Evolutionary conservation across 2,329 filamentous ascomycete species (phyloP).

Genomic region (Fusarium palustre): DNA sequence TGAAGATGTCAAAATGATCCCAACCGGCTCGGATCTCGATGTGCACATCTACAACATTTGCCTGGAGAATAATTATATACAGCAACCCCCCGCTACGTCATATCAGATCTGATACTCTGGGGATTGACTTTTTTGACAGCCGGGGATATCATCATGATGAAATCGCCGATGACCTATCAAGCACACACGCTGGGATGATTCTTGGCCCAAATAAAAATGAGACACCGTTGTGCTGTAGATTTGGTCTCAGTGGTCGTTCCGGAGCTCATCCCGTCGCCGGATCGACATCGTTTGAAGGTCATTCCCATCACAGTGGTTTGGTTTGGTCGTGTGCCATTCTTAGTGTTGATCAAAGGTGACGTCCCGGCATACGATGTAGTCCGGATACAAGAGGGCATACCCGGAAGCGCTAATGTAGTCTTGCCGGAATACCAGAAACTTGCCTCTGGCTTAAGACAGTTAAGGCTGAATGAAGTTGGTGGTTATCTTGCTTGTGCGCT

Average conservation of each 20-base stretch:
- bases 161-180: conserved; percentile 13
- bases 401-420: conserved; percentile 36
- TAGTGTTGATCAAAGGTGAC: conserved; percentile 14
- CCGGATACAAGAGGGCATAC: neutral
- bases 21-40: conserved; percentile 28
- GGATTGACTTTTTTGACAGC: conserved; percentile 1
- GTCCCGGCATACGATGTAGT: conserved; percentile 14
- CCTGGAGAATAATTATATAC: neutral
- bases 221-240: neutral
- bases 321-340: conserved; percentile 1
- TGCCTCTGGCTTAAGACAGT: conserved; percentile 16
- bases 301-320: conserved; percentile 11
- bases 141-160: conserved; percentile 26
- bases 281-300: conserved; percentile 27
- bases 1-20: conserved; percentile 14
- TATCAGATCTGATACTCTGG: conserved; percentile 22
- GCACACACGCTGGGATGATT: neutral
- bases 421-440: conserved; percentile 9
- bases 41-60: neutral
- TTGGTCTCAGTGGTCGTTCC: neutral
- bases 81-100: conserved; percentile 29
- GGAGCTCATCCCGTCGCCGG: conserved; percentile 1
- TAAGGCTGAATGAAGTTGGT: conserved; percentile 1
- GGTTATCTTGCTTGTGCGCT: neutral
- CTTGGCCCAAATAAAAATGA: neutral